Base-by-base conservation (phyloP, 1,284 basidiomycete species). In the Pterula multifida region DNA sequence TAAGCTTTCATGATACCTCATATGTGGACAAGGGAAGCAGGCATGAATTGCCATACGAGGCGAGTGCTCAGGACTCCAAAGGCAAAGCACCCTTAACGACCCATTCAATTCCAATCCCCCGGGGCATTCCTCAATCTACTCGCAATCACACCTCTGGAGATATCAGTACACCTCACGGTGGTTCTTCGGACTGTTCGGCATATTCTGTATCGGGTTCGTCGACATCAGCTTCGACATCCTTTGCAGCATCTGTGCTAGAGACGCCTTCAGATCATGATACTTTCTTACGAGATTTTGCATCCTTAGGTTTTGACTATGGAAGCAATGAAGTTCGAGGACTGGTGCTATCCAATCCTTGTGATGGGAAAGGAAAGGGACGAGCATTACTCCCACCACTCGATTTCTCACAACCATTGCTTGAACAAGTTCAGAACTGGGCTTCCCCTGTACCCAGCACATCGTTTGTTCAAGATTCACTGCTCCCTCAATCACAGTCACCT, bases 321-420 rank as follows among this genome's bases (percentile, higher is more conserved):
- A 45, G 48, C 35, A 47, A 50, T 23, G 3, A 44, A 28, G 39
- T 39, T 55, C 53, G 12, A 35, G 19, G 36, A 46, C 45, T 26
- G 53, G 50, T 46, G 47, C 47, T 53, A 58, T 62, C 59, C 57
- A 60, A 15, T 56, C 58, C 50, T 49, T 55, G 26, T 60, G 56
- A 68, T 55, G 60, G 65, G 47, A 79, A 77, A 65, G 82, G 79
- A 53, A 85, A 84, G 61, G 73, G 64, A 52, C 76, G 64, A 58
- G 82, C 82, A 54, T 61, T 63, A 26, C 73, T 79, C 36, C 79
- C 81, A 52, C 69, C 69, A 57, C 69, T 85, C 52, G 79, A 82
- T 51, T 80, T 42, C 17, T n/a, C n/a, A 9, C 13, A 4, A 4
- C 17, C 19, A 4, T 9, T 9, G 21, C 4, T 17, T 17, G 39